Evolutionary conservation across 2,329 filamentous ascomycete species (phyloP), one percentile per base, ranked within the genome.

Genomic region (Aspergillus calidoustus): DNA sequence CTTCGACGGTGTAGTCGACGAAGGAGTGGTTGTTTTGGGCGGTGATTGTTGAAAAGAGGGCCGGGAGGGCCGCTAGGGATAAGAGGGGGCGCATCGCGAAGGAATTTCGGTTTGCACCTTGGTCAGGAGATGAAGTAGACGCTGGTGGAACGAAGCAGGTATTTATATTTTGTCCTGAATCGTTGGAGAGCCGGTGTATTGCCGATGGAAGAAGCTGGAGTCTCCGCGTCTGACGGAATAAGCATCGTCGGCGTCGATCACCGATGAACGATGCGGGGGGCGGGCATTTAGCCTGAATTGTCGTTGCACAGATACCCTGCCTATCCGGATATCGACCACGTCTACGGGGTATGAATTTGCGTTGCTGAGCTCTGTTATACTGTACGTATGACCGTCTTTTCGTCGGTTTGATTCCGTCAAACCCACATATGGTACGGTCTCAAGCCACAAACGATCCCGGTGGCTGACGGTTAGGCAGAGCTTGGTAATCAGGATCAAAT

Each of bases 1-100:
- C 51, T 31, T 72, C 61, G 6, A 54, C 59, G 11, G 61, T 69
- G 59, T 74, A 74, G 60, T 75, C 66, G 28, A 64, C 64, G 48
- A 71, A 71, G 48, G 63, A 69, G 7, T 64, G 66, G 48, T 74
- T 73, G n/a, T 64, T 65, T 53, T 75, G 72, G 5, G 66, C 67
- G 7, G 71, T 30, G 3, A 64, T 58, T 1, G 64, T 61, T 11
- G 72, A 69, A 54, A 67, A 52, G 11, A 73, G 53, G 28, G 68
- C 66, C 49, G 64, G 63, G 38, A 72, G 49, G 25, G 70, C 64
- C 15, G 68, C 63, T 30, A 64, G 31, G 8, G 67, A 60, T 41
- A 61, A 47, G 38, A 58, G 15, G 52, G 51, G 28, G 47, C 62
- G 56, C 71, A 73, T 73, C 9, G 34, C 64, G 9, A 19, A 19